Conservation (phyloP, 495 filamentous ascomycete species). For the Neurospora sp. region DNA sequence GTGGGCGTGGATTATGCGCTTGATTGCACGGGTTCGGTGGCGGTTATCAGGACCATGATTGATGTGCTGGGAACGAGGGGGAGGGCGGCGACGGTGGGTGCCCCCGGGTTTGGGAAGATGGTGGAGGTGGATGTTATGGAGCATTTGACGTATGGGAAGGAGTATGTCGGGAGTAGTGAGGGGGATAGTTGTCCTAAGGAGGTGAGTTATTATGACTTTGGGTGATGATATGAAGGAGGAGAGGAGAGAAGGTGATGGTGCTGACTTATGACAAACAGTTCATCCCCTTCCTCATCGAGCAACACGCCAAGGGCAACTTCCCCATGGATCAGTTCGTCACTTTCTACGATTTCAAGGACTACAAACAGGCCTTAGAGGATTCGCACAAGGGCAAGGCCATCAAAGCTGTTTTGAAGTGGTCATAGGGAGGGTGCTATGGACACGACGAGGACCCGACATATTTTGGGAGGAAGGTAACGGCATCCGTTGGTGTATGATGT, state of each 20-base stretch:
- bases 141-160: slow-evolving; percentile 20
- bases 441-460: not conserved
- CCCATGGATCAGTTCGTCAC: slow-evolving; percentile 28
- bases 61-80: slow-evolving; percentile 27
- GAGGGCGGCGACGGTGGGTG: slow-evolving; percentile 33
- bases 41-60: slow-evolving; percentile 23
- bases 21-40: slow-evolving; percentile 31
- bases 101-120: slow-evolving; percentile 19
- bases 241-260: too few species aligned
- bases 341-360: slow-evolving; percentile 20
- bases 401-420: slow-evolving; percentile 21
- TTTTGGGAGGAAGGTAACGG: not conserved
- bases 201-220: too few species aligned
- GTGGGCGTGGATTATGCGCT: slow-evolving; percentile 28
- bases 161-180: slow-evolving; percentile 23
- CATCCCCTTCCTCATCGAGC: slow-evolving; percentile 27
- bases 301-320: slow-evolving; percentile 33
- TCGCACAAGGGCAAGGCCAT: slow-evolving; percentile 14
- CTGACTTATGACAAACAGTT: too few species aligned
- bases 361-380: slow-evolving; percentile 17
- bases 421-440: not conserved
- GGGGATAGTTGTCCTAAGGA: slow-evolving; percentile 16
- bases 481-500: not conserved
- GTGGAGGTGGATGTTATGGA: slow-evolving; percentile 18
- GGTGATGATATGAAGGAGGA: too few species aligned